Conservation (phyloP, 192 early-diverging fungal genomes). For the Globomyces pollinis-pini region DNA sequence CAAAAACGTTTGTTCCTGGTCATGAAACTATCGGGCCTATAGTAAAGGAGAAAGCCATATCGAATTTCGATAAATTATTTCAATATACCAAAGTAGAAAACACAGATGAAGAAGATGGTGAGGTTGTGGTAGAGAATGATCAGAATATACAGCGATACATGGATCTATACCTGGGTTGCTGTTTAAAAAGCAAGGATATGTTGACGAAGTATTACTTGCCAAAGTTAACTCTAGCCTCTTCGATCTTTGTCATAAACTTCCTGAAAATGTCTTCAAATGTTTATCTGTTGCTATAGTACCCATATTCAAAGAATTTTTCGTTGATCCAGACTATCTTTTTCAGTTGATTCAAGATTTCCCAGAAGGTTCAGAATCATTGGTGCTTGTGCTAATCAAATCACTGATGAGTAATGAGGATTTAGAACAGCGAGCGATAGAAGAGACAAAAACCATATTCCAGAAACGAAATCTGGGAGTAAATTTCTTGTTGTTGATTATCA, state of each 20-base stretch:
- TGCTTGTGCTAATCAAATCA: slow-evolving; percentile 52
- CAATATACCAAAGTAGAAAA: too few relatives aligned
- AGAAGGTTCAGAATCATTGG: slow-evolving; percentile 61
- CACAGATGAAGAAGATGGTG: too few relatives aligned
- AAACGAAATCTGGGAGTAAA: slow-evolving; percentile 51
- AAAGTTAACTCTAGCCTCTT: background rate
- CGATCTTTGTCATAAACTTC: background rate
- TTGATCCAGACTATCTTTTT: slow-evolving; percentile 29
- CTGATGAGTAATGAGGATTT: slow-evolving; percentile 53
- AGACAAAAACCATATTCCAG: slow-evolving; percentile 43
- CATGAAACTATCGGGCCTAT: slow-evolving; percentile 28
- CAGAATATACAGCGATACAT: slow-evolving; percentile 57
- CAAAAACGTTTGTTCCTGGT: slow-evolving; percentile 48
- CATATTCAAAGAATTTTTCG: background rate
- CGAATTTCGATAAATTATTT: slow-evolving; percentile 5
- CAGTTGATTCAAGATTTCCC: slow-evolving; percentile 58
- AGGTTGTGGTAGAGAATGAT: slow-evolving; percentile 39
- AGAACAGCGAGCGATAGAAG: slow-evolving; percentile 42
- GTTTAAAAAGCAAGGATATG: slow-evolving; percentile 63
- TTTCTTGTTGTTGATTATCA: slow-evolving; percentile 63
- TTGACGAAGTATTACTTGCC: slow-evolving; percentile 42
- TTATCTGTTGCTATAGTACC: background rate
- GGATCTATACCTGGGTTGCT: slow-evolving; percentile 71
- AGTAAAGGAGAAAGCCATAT: slow-evolving; percentile 43
- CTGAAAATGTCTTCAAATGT: background rate